These are phyloP conservation scores for Luffa aegyptiaca DNA, from an alignment of 306 rosid genomes.

Conservation along the genomic window DNA sequence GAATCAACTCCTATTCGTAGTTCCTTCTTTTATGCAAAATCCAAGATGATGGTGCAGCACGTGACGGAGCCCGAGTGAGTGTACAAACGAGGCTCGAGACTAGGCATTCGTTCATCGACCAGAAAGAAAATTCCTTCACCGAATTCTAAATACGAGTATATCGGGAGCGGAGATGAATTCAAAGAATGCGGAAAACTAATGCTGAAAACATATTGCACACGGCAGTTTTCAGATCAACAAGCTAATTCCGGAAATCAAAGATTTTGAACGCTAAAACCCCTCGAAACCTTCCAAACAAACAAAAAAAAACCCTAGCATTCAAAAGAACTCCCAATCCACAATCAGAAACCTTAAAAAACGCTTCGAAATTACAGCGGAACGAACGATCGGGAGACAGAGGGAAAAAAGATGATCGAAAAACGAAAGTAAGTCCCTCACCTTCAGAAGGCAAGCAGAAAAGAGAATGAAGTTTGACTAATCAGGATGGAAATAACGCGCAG, in stretches of 20 bases:
- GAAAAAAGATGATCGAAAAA: constrained; percentile 23
- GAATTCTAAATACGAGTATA: constrained; percentile 16
- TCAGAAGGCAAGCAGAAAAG: constrained; percentile 12
- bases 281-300: constrained; percentile 5
- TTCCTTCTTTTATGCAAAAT: background rate
- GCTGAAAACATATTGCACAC: constrained; percentile 19
- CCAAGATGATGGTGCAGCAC: background rate
- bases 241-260: constrained; percentile 24
- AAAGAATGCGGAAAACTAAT: constrained; percentile 17
- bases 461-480: constrained; percentile 18
- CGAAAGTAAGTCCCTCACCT: constrained; percentile 33
- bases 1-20: background rate
- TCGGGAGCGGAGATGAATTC: background rate
- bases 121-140: background rate
- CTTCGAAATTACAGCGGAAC: constrained; percentile 20
- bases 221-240: constrained; percentile 51
- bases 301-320: constrained; percentile 27
- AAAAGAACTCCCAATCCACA: constrained; percentile 36
- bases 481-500: constrained; percentile 22
- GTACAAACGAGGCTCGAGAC: background rate
- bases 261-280: constrained; percentile 51
- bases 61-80: background rate
- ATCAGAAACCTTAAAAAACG: constrained; percentile 30
- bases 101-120: background rate
- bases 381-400: constrained; percentile 27